A percentile compares a stretch with the other conserved stretches of the same genome.
These are phyloP conservation scores for Colletotrichum gigasporum DNA, from an alignment of 2,329 filamentous ascomycete species.

Conservation along the genomic window DNA sequence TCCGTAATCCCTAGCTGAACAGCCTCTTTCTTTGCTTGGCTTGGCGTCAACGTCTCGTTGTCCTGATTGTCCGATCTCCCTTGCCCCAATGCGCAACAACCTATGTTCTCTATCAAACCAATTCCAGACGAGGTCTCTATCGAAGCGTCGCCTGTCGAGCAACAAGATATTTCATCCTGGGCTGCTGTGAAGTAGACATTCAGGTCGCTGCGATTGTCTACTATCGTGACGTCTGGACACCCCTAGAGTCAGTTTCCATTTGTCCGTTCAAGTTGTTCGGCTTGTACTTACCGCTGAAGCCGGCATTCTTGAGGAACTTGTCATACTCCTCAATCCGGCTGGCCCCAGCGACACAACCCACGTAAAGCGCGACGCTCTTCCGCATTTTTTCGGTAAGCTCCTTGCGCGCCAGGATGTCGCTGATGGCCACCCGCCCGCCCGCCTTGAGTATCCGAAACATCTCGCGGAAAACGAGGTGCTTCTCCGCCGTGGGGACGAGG, in stretches of 20 bases:
- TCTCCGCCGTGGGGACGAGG: conserved; percentile 62
- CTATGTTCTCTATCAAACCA: not conserved
- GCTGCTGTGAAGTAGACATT: conserved; percentile 53
- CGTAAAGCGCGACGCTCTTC: conserved; percentile 61
- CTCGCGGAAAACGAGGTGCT: conserved; percentile 63
- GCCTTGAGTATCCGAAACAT: conserved; percentile 66
- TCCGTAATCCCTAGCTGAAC: conserved; percentile 43
- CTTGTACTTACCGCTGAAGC: conserved; percentile 54
- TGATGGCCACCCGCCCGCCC: conserved; percentile 66
- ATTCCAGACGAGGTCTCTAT: too few relatives aligned
- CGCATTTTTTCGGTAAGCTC: conserved; percentile 57
- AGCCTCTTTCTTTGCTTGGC: not conserved
- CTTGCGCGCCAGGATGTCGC: conserved; percentile 66
- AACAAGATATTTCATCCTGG: conserved; percentile 35
- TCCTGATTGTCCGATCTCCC: not conserved
- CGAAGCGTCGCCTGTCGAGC: not conserved
- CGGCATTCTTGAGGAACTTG: conserved; percentile 56
- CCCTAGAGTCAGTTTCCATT: not conserved
- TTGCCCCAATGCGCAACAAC: not conserved
- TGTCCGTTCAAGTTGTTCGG: not conserved
- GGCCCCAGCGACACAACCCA: conserved; percentile 69
- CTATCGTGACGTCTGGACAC: conserved; percentile 49
- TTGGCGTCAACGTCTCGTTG: not conserved
- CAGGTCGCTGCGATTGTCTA: conserved; percentile 56
- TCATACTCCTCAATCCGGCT: conserved; percentile 62